Percentiles rank a stretch among this genome's conserved stretches.
These are phyloP conservation scores for Synura sp. DNA, from an alignment of 352 stramenopile genomes.

Conservation along the genomic window DNA sequence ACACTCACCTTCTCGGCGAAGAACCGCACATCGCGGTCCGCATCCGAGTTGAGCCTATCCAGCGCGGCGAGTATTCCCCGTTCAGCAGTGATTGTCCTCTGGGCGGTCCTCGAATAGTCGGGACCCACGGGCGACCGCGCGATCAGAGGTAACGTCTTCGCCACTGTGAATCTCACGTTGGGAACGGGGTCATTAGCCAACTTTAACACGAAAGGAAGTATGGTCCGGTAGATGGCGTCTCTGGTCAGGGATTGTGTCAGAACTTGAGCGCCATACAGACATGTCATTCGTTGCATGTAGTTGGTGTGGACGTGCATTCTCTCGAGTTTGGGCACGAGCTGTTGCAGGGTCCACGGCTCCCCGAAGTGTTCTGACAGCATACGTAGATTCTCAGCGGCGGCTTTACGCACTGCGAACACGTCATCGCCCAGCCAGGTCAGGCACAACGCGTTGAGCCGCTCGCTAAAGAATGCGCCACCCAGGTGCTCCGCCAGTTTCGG, in stretches of 20 bases:
- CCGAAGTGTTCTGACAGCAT: conserved; percentile 88
- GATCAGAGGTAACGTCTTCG: conserved; percentile 86
- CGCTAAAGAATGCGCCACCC: conserved; percentile 90
- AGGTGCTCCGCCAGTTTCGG: conserved; percentile 91
- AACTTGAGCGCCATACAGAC: conserved; percentile 75
- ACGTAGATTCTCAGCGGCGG: conserved; percentile 90
- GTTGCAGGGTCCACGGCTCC: conserved; percentile 83
- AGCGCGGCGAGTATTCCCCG: not conserved
- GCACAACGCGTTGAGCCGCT: conserved; percentile 86
- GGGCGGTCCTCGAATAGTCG: too few species aligned
- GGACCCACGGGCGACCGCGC: conserved; percentile 49
- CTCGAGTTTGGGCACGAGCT: conserved; percentile 89
- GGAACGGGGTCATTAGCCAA: conserved; percentile 86
- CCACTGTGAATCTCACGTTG: conserved; percentile 98
- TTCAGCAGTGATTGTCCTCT: too few species aligned
- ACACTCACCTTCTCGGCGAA: too few species aligned
- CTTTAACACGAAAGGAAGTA: conserved; percentile 79
- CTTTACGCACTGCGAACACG: conserved; percentile 92
- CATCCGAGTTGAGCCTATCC: not conserved
- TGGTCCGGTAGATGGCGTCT: conserved; percentile 46
- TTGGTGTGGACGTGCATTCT: conserved; percentile 84
- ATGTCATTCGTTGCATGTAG: conserved; percentile 88
- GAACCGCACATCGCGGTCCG: conserved; percentile 3
- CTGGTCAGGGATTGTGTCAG: conserved; percentile 50
- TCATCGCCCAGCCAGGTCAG: conserved; percentile 94